A percentile compares a stretch with the other conserved stretches of the same genome.
Conservation (phyloP, 1,284 basidiomycete genomes). For the Xanthoconium separans region DNA sequence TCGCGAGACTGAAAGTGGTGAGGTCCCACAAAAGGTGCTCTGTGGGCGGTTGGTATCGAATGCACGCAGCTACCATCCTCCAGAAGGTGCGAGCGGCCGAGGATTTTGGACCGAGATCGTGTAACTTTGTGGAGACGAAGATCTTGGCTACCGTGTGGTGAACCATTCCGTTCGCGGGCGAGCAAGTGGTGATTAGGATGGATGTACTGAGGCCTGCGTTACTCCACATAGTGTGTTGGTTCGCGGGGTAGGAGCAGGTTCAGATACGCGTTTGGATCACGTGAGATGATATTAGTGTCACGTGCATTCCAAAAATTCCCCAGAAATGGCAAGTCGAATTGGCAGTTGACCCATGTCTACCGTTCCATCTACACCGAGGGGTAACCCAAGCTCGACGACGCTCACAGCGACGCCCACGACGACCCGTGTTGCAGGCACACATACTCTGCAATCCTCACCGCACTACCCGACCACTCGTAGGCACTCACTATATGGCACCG, state of each 20-base stretch:
- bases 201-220: conserved; percentile 31
- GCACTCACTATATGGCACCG: conserved; percentile 81
- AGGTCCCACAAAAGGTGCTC: conserved; percentile 22
- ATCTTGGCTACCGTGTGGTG: conserved; percentile 28
- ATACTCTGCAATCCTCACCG: conserved; percentile 63
- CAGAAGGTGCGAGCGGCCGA: conserved; percentile 23
- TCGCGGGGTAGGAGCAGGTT: neutral
- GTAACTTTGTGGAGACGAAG: conserved; percentile 28
- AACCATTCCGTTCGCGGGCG: conserved; percentile 30
- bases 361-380: conserved; percentile 27
- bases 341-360: conserved; percentile 22
- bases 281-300: conserved; percentile 20
- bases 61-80: conserved; percentile 29
- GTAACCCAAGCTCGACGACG: conserved; percentile 14
- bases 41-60: conserved; percentile 25
- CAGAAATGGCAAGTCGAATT: conserved; percentile 1
- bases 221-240: conserved; percentile 22
- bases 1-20: conserved; percentile 28
- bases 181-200: conserved; percentile 24
- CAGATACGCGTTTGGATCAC: conserved; percentile 21
- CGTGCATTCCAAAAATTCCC: neutral
- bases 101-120: conserved; percentile 26
- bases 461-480: conserved; percentile 76
- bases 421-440: conserved; percentile 45
- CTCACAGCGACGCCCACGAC: conserved; percentile 49